Evolutionary conservation across 257 asterid species (phyloP).

Genomic region (Solanum phureja): DNA sequence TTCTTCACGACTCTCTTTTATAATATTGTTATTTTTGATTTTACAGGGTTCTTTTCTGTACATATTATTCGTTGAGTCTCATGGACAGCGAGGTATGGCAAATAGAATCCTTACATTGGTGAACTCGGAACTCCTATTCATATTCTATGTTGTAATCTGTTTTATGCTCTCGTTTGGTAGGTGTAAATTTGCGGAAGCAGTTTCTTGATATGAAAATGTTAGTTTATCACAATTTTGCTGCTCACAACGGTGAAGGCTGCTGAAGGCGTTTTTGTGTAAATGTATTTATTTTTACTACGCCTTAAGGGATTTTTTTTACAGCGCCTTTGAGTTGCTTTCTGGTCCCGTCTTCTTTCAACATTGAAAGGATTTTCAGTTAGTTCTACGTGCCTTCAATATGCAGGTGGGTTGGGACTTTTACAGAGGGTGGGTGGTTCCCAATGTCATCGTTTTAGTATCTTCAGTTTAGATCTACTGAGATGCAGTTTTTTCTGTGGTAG

Average conservation of each 20-base stretch:
- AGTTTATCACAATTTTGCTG: conserved; percentile 8
- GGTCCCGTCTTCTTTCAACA: not conserved
- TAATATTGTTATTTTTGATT: not conserved
- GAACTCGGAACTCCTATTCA: not conserved
- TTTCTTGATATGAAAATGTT: conserved; percentile 8
- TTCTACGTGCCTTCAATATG: not conserved
- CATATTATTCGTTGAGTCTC: conserved; percentile 27
- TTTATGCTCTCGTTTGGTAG: conserved; percentile 14
- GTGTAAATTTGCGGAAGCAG: conserved; percentile 40
- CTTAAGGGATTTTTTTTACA: not conserved
- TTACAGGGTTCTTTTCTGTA: conserved; percentile 61
- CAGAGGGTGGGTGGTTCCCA: not conserved
- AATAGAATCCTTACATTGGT: not conserved
- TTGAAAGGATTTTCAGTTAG: not conserved
- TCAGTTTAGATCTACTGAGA: not conserved
- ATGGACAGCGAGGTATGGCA: conserved; percentile 37
- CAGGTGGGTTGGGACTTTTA: not conserved
- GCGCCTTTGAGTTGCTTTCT: not conserved
- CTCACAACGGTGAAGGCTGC: not conserved
- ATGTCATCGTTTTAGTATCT: not conserved
- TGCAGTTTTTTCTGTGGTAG: not conserved
- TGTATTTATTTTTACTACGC: not conserved
- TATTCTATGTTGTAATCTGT: conserved; percentile 1
- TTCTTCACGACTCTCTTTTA: not conserved
- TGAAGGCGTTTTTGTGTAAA: not conserved